These are phyloP conservation scores for Irineochytrium annulatum DNA, from an alignment of 192 early-diverging fungal genomes.

Conservation along the genomic window DNA sequence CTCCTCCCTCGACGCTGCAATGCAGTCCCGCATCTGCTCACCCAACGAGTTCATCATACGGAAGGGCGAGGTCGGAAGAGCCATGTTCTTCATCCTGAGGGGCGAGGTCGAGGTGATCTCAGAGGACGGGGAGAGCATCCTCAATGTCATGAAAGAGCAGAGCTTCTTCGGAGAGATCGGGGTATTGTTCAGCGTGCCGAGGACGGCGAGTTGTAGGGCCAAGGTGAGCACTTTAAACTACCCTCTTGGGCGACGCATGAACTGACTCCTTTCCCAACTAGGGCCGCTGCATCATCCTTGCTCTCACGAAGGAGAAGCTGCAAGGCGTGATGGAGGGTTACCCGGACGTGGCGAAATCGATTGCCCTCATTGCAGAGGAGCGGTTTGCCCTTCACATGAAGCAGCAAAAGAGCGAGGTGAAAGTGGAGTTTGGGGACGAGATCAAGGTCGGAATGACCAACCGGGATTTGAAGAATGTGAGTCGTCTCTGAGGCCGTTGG, in stretches of 20 bases:
- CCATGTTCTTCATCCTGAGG: constrained; percentile 52
- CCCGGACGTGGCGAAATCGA: constrained; percentile 41
- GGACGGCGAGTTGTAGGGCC: constrained; percentile 53
- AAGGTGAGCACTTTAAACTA: too few relatives aligned
- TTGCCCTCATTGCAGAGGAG: constrained; percentile 46
- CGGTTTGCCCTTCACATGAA: constrained; percentile 48
- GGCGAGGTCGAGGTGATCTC: constrained; percentile 52
- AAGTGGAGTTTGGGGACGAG: constrained; percentile 56
- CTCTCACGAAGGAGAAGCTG: constrained; percentile 46
- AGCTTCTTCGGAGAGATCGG: constrained; percentile 81
- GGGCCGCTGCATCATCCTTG: constrained; percentile 46
- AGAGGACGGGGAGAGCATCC: constrained; percentile 49
- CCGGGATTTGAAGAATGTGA: constrained; percentile 46
- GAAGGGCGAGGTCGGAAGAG: constrained; percentile 53
- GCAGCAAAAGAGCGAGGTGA: constrained; percentile 34
- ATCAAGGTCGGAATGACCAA: constrained; percentile 47
- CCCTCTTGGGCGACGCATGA: too few relatives aligned
- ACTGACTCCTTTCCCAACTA: too few relatives aligned
- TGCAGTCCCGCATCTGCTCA: constrained; percentile 45
- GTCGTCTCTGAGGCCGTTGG: not conserved
- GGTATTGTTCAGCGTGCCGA: constrained; percentile 64
- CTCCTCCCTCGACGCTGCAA: constrained; percentile 28
- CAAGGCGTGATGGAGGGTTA: constrained; percentile 32
- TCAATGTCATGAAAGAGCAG: constrained; percentile 57
- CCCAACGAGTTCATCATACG: constrained; percentile 45